Evolutionary conservation across 768 basidiomycete species (phyloP).

Genomic region (Tulasnella sp.): DNA sequence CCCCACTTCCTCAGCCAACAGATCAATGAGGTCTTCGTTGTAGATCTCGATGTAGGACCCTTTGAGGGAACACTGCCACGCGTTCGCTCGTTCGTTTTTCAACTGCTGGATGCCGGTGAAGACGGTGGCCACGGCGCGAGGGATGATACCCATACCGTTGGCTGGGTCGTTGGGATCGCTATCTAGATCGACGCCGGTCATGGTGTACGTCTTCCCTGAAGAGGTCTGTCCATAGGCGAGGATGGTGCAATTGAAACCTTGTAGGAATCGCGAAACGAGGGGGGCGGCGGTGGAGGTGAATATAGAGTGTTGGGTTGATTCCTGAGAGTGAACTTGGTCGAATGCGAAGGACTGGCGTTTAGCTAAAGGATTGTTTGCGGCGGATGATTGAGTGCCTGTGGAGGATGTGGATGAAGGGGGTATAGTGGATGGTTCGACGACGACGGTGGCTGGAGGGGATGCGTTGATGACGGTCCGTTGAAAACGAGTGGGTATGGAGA

Average conservation of each 20-base stretch:
- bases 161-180: conserved; percentile 70
- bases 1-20: conserved; percentile 62
- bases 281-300: conserved; percentile 78
- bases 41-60: conserved; percentile 96
- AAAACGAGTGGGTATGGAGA: conserved; percentile 85
- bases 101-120: conserved; percentile 67
- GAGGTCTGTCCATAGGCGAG: conserved; percentile 97
- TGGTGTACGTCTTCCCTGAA: conserved; percentile 94
- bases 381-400: conserved; percentile 34
- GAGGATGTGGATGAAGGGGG: conserved; percentile 38
- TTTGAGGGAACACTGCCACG: conserved; percentile 72
- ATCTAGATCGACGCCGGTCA: conserved; percentile 92
- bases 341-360: conserved; percentile 86
- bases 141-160: conserved; percentile 90
- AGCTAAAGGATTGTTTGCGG: conserved; percentile 32
- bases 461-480: conserved; percentile 82
- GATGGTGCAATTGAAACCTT: conserved; percentile 96
- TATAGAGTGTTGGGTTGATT: conserved; percentile 72
- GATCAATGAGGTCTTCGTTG: conserved; percentile 97
- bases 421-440: conserved; percentile 50
- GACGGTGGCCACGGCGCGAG: conserved; percentile 81
- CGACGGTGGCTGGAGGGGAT: conserved; percentile 56
- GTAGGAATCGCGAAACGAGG: conserved; percentile 74
- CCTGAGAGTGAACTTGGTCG: conserved; percentile 87
- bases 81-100: conserved; percentile 59